These are phyloP conservation scores for cucumber (Cucumis sativus) DNA, from an alignment of 306 rosid species.

Conservation along the genomic window DNA sequence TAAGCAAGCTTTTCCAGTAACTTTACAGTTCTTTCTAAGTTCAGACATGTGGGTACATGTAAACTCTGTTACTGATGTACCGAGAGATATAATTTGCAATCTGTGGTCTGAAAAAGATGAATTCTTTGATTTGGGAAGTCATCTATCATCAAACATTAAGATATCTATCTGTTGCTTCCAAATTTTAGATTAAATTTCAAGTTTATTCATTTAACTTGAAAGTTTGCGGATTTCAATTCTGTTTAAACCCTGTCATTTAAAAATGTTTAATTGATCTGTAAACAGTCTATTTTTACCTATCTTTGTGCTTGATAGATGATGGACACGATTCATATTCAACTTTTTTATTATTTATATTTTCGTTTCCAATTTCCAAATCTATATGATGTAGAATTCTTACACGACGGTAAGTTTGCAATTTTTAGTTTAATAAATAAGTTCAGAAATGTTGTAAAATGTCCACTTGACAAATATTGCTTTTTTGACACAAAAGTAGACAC, in stretches of 20 bases:
- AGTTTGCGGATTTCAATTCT: neutral
- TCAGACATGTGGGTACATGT: neutral
- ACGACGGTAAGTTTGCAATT: neutral
- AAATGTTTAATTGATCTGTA: neutral
- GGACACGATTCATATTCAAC: neutral
- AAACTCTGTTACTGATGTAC: neutral
- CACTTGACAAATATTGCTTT: neutral
- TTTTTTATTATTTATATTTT: too few relatives aligned
- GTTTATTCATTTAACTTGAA: too few relatives aligned
- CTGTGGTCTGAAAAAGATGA: neutral
- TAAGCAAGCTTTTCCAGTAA: neutral
- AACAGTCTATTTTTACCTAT: neutral
- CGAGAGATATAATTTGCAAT: neutral
- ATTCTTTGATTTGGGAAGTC: neutral
- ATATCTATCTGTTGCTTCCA: neutral
- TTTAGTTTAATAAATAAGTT: neutral
- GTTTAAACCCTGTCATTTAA: too few relatives aligned
- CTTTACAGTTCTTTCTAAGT: neutral
- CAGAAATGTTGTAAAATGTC: too few relatives aligned
- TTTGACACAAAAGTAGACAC: neutral
- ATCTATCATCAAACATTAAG: neutral
- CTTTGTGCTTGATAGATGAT: neutral
- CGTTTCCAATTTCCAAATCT: neutral
- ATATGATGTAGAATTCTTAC: too few relatives aligned
- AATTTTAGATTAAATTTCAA: neutral